These are phyloP conservation scores for Elsinoe perseae DNA, from an alignment of 2,329 filamentous ascomycete species.

Conservation along the genomic window DNA sequence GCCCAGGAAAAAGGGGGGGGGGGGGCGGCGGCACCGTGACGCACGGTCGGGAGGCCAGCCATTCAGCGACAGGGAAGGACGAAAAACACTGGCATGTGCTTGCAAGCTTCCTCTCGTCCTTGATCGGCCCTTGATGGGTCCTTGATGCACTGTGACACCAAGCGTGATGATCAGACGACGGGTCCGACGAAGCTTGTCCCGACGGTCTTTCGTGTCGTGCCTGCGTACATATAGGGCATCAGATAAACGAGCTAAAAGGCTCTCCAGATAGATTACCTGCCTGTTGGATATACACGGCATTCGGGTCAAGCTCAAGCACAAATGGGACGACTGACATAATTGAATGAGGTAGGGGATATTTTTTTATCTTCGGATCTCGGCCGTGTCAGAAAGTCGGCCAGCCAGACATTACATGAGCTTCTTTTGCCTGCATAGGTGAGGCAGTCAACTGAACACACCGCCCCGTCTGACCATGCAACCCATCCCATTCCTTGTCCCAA, in stretches of 20 bases:
- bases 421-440: neutral
- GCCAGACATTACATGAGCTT: neutral
- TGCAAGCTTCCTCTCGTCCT: neutral
- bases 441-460: neutral
- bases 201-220: neutral
- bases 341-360: too few species aligned
- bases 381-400: neutral
- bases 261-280: neutral
- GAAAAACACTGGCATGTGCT: neutral
- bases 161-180: neutral
- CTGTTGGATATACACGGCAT: neutral
- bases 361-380: neutral
- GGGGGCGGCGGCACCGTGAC: neutral
- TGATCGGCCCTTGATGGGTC: too few species aligned
- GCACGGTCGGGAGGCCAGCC: neutral
- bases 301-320: neutral
- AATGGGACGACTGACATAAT: neutral
- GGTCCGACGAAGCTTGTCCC: conserved; percentile 5
- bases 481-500: neutral
- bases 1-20: neutral
- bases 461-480: neutral
- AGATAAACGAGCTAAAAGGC: neutral
- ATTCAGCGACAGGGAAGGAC: neutral
- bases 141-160: conserved; percentile 1
- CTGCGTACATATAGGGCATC: neutral